A percentile compares a stretch with the other conserved stretches of the same genome.
These are phyloP conservation scores for Raddia guianensis DNA, from an alignment of 176 grass and related monocot species.

Conservation along the genomic window DNA sequence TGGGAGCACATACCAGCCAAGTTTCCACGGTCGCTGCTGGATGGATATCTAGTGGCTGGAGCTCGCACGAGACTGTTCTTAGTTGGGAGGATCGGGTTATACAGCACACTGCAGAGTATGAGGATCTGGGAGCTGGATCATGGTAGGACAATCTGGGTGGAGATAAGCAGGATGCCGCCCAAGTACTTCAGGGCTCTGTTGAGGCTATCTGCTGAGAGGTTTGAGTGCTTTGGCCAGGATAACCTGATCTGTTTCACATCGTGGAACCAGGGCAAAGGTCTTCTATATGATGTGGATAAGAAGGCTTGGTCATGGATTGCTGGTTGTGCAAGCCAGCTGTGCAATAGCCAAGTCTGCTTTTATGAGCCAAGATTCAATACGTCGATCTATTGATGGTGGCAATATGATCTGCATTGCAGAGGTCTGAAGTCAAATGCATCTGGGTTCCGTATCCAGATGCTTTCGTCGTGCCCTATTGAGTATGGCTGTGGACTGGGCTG, in stretches of 20 bases:
- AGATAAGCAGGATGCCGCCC: constrained; percentile 94
- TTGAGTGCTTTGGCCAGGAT: constrained; percentile 98
- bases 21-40: constrained; percentile 88
- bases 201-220: constrained; percentile 90
- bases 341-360: constrained; percentile 96
- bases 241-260: constrained; percentile 97
- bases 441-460: constrained; percentile 23
- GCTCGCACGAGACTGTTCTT: constrained; percentile 71
- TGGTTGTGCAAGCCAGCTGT: constrained; percentile 77
- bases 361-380: constrained; percentile 87
- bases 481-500: background rate
- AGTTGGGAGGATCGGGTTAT: constrained; percentile 85
- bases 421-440: constrained; percentile 33
- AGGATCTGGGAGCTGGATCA: constrained; percentile 98
- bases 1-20: constrained; percentile 96
- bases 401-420: constrained; percentile 2
- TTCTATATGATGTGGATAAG: constrained; percentile 89
- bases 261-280: constrained; percentile 96
- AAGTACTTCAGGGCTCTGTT: constrained; percentile 84
- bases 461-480: constrained; percentile 2
- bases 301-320: constrained; percentile 94
- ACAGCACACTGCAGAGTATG: constrained; percentile 97
- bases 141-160: constrained; percentile 75
- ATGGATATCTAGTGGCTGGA: constrained; percentile 94
- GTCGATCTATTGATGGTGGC: constrained; percentile 47